These are phyloP conservation scores for Chaetomium tenue DNA, from an alignment of 495 filamentous ascomycete species.

Conservation along the genomic window DNA sequence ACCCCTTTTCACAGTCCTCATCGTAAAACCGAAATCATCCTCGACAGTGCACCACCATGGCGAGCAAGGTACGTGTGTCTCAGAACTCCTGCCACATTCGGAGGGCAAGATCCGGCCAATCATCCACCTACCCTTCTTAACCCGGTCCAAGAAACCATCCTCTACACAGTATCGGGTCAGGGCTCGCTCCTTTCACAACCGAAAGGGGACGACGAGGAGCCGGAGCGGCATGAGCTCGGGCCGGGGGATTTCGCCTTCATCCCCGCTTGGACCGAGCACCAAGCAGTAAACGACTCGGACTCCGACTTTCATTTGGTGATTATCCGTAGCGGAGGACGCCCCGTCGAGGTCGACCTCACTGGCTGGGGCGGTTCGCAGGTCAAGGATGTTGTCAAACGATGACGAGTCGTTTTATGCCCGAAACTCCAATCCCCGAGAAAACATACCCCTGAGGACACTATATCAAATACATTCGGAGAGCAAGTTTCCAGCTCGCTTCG, in stretches of 20 bases:
- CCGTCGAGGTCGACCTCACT: slow-evolving; percentile 57
- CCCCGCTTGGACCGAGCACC: slow-evolving; percentile 63
- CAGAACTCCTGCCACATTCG: neutral
- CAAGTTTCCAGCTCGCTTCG: neutral
- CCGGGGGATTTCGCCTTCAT: slow-evolving; percentile 65
- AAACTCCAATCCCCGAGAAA: neutral
- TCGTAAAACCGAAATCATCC: slow-evolving; percentile 42
- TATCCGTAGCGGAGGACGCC: slow-evolving; percentile 55
- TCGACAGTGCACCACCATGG: slow-evolving; percentile 48
- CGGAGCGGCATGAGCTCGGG: slow-evolving; percentile 52
- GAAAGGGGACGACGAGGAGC: slow-evolving; percentile 40
- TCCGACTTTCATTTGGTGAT: slow-evolving; percentile 58
- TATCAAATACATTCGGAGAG: neutral
- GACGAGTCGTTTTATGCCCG: neutral
- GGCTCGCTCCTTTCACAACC: slow-evolving; percentile 44
- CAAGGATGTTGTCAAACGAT: slow-evolving; percentile 20
- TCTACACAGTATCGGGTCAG: slow-evolving; percentile 45
- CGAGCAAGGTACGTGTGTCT: slow-evolving; percentile 47
- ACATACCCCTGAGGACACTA: neutral
- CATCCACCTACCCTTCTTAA: neutral
- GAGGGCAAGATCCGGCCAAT: neutral
- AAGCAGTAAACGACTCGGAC: slow-evolving; percentile 62
- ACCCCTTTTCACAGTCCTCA: slow-evolving; percentile 37
- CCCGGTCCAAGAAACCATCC: slow-evolving; percentile 43
- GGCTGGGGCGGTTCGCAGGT: slow-evolving; percentile 53